A percentile compares a stretch with the other conserved stretches of the same genome.
These are phyloP conservation scores for Pleodorina starrii DNA, from an alignment of 139 green algal genomes.

Conservation along the genomic window DNA sequence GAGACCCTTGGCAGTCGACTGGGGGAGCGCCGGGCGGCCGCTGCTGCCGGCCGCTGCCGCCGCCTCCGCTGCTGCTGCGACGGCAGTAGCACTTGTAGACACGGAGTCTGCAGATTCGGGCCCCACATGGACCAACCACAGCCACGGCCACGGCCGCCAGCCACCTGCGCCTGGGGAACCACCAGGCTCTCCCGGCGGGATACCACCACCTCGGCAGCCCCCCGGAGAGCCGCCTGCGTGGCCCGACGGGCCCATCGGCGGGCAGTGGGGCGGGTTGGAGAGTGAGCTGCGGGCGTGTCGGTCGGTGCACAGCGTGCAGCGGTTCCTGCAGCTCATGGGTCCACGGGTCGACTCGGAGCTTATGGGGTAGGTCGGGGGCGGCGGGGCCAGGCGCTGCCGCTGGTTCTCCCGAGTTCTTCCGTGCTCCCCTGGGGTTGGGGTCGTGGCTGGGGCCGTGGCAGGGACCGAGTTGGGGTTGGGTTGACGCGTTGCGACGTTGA, in stretches of 20 bases:
- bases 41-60: too few relatives aligned
- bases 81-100: not conserved
- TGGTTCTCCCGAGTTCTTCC: too few relatives aligned
- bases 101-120: not conserved
- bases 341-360: not conserved
- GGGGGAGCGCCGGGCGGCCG: too few relatives aligned
- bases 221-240: not conserved
- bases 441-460: too few relatives aligned
- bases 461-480: too few relatives aligned
- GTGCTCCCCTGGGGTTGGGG: too few relatives aligned
- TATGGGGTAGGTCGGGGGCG: not conserved
- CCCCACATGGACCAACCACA: not conserved
- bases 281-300: not conserved
- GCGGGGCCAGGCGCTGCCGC: too few relatives aligned
- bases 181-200: not conserved
- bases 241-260: not conserved
- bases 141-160: too few relatives aligned
- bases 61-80: not conserved
- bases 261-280: not conserved
- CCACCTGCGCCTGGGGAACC: not conserved
- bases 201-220: not conserved
- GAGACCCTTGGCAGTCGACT: not conserved
- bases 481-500: too few relatives aligned
- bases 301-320: slow-evolving; percentile 9
- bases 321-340: slow-evolving; percentile 10